phyloP scores from a whole-genome alignment of 345 rosid species.

The Erucastrum elatum region DNA sequence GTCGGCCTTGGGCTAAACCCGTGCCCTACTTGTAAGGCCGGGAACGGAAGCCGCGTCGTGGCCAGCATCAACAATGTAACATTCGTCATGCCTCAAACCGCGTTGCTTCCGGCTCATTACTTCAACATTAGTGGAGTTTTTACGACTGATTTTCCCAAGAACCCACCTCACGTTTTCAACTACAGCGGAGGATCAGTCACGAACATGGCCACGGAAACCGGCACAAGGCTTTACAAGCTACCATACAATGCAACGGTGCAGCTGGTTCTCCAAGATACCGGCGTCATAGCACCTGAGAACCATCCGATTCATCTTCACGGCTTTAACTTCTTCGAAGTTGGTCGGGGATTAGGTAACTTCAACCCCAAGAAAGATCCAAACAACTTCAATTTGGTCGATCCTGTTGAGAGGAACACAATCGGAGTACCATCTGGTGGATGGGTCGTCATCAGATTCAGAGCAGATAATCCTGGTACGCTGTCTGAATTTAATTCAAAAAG shows the following conservation, averaged over 20 bases:
- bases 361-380: constrained; percentile 57
- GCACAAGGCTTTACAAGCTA: constrained; percentile 67
- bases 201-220: constrained; percentile 57
- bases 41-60: constrained; percentile 72
- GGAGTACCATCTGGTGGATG: constrained; percentile 95
- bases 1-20: constrained; percentile 79
- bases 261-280: constrained; percentile 85
- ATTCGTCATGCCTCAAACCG: constrained; percentile 72
- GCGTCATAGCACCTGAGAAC: constrained; percentile 70
- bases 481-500: background rate
- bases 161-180: constrained; percentile 63
- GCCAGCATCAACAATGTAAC: constrained; percentile 80
- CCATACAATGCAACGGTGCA: constrained; percentile 73
- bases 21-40: constrained; percentile 75
- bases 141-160: constrained; percentile 75
- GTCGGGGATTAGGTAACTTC: constrained; percentile 76
- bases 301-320: constrained; percentile 92
- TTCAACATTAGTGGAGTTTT: constrained; percentile 77
- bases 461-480: constrained; percentile 82
- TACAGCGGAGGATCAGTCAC: constrained; percentile 61
- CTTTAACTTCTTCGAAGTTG: constrained; percentile 75
- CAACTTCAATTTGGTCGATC: constrained; percentile 78
- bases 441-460: constrained; percentile 80
- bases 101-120: constrained; percentile 80
- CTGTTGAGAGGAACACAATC: constrained; percentile 89